These are phyloP conservation scores for Lepidopterella palustris DNA, from an alignment of 495 filamentous ascomycete species.

Conservation along the genomic window DNA sequence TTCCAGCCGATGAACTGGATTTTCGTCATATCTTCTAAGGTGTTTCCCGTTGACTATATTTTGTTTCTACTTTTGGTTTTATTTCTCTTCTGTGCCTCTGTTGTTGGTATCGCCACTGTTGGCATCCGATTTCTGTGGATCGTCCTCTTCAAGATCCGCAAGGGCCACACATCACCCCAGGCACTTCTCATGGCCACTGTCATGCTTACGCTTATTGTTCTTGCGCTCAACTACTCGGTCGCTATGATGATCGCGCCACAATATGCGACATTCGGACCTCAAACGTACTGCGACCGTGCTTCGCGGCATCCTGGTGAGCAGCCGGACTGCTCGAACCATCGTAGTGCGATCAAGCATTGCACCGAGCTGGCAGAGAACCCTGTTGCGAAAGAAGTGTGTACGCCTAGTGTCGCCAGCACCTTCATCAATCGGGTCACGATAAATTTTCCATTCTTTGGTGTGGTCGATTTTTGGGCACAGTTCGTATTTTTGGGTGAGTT, in stretches of 20 bases:
- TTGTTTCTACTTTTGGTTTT: constrained; percentile 77
- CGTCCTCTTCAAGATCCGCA: constrained; percentile 79
- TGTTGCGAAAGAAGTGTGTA: constrained; percentile 71
- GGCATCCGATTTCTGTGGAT: constrained; percentile 97
- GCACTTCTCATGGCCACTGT: constrained; percentile 87
- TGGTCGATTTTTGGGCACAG: constrained; percentile 88
- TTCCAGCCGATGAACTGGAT: constrained; percentile 95
- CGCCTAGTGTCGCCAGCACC: constrained; percentile 79
- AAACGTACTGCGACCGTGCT: constrained; percentile 78
- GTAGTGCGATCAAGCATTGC: constrained; percentile 68
- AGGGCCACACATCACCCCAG: constrained; percentile 83
- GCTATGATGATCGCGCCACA: constrained; percentile 90
- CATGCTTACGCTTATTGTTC: constrained; percentile 77
- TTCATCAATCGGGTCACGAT: constrained; percentile 92
- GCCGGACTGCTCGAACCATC: constrained; percentile 73
- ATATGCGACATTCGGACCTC: constrained; percentile 88
- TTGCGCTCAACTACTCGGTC: constrained; percentile 86
- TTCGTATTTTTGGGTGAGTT: constrained; percentile 75
- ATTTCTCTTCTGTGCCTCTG: constrained; percentile 77
- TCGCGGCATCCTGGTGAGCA: constrained; percentile 50
- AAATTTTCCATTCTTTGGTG: constrained; percentile 95
- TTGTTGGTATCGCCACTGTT: constrained; percentile 75
- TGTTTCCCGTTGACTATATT: constrained; percentile 89
- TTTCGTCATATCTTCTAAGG: constrained; percentile 70
- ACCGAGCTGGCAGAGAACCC: constrained; percentile 60